Evolutionary conservation across 805 yeast species (phyloP), one percentile per base, ranked within the genome.

Genomic region (Schwanniomyces polymorphus): DNA sequence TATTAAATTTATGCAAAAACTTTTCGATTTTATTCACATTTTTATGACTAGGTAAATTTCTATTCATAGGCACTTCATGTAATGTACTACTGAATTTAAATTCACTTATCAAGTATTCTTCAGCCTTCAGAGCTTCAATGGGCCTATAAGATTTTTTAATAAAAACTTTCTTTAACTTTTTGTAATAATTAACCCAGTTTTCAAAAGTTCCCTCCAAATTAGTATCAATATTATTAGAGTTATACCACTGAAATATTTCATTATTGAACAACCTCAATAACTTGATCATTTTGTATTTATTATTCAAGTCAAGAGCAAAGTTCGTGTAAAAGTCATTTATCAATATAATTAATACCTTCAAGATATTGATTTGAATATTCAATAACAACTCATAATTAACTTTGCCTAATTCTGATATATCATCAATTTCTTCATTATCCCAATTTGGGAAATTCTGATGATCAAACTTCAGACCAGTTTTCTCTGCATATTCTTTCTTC

Each of bases 321-420:
- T 88, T 94, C 26, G 79, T 67, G 61, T 85, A 91, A 60, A 86
- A 88, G 54, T 85, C 84, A 40, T 81, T 76, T 17, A 89, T 81
- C 63, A 95, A 76, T 27, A 85, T 78, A 38, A 82, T 76, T 47
- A 90, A 69, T 0, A 90, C 88, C 60, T 88, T 95, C 49, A 91
- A 70, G 27, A 91, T 81, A 35, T 95, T 95, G 33, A 86, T 74
- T 60, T 91, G 94, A 38, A 91, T 87, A 58, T 85, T 88, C 9
- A 86, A 83, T 39, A 88, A 83, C 45, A 82, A 76, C 39, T 76
- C 77, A 76, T 85, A 83, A 55, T 85, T 86, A 28, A 86, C 73
- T 3, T 78, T 77, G 0, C 76, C 77, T 34, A 72, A 58, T 12
- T 59, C 66, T 14, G 65, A 69, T 25, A 78, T 70, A 38, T 72